Evolutionary conservation across 192 early-diverging fungal genomes (phyloP), one percentile per base, ranked within the genome.

Genomic region (Podochytrium sp.): DNA sequence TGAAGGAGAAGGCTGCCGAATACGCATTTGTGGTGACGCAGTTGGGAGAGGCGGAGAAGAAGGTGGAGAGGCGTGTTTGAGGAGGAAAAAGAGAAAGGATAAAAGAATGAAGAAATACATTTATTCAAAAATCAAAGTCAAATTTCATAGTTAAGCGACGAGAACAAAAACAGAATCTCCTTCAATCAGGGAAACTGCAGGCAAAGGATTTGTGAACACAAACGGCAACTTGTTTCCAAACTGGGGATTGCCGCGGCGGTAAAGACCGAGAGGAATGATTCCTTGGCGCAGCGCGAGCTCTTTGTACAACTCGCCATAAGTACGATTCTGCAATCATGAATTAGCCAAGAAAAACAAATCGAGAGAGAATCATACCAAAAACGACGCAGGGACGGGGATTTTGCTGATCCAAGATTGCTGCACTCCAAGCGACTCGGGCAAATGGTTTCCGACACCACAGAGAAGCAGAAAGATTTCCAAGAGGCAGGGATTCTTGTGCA

Each of bases 191-290:
- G 89, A 35, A 12, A 91, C 74, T 3, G 78, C 82, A 39, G 86
- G 80, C 23, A 88, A 73, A 14, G 91, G 91, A 71, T 92, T 92
- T 1, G 86, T 87, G 79, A 86, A 88, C 25, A 92, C 88, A 80
- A 88, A 92, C 0, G 91, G 88, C 16, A 87, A 58, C 41, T 79
- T 80, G 78, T 92, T 91, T 20, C 85, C 82, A 35, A 79, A 53
- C 12, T 10, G 40, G 14, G 38, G n/a, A 32, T 73, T 47, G 0
- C 51, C 63, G 0, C 23, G 32, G 29, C 83, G 74, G 20, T 81
- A 76, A 29, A 84, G 38, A 1, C 89, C 89, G 53, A 92, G 40
- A 0, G 89, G 77, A 33, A 92, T 58, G 2, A 89, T 79, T 10
- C 84, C 88, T 42, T 83, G 81, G 20, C 77, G 47, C 7, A 88